phyloP scores from a whole-genome alignment of 495 filamentous ascomycete genomes.

The Penicillium diatomitis region DNA sequence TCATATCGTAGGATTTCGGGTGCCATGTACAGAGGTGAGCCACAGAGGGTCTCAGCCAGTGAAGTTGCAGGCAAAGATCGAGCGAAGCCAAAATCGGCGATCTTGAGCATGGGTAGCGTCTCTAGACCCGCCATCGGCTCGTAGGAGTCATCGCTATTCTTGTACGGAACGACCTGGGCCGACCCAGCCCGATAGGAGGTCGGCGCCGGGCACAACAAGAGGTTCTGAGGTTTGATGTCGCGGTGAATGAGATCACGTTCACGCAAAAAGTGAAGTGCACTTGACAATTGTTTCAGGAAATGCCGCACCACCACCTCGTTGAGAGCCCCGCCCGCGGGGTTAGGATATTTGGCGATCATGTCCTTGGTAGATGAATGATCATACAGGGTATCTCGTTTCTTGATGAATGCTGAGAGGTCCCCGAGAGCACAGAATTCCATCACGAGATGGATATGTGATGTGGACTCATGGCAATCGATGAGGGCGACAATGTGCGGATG shows the following conservation, averaged over 20 bases:
- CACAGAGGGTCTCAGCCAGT: constrained; percentile 90
- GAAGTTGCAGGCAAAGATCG: constrained; percentile 81
- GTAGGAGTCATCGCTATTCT: constrained; percentile 64
- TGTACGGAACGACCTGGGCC: constrained; percentile 44
- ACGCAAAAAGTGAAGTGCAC: constrained; percentile 81
- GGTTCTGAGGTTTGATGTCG: constrained; percentile 95
- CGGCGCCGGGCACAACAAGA: constrained; percentile 79
- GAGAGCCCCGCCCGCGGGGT: constrained; percentile 65
- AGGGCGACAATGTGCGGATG: constrained; percentile 97
- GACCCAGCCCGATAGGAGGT: constrained; percentile 44
- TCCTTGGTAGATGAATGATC: constrained; percentile 69
- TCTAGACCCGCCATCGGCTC: constrained; percentile 75
- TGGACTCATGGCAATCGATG: constrained; percentile 81
- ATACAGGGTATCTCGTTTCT: constrained; percentile 70
- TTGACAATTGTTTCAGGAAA: constrained; percentile 91
- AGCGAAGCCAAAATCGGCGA: constrained; percentile 96
- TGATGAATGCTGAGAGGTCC: constrained; percentile 89
- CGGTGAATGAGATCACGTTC: constrained; percentile 84
- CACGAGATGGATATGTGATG: constrained; percentile 83
- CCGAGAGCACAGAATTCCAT: constrained; percentile 98
- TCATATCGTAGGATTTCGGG: constrained; percentile 96
- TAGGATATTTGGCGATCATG: constrained; percentile 87
- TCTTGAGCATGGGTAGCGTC: constrained; percentile 87
- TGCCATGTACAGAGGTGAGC: constrained; percentile 98
- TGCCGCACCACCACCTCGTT: constrained; percentile 92